Base-by-base conservation (phyloP, 2,329 filamentous ascomycete species). In the Aspergillus pseudoterreus region DNA sequence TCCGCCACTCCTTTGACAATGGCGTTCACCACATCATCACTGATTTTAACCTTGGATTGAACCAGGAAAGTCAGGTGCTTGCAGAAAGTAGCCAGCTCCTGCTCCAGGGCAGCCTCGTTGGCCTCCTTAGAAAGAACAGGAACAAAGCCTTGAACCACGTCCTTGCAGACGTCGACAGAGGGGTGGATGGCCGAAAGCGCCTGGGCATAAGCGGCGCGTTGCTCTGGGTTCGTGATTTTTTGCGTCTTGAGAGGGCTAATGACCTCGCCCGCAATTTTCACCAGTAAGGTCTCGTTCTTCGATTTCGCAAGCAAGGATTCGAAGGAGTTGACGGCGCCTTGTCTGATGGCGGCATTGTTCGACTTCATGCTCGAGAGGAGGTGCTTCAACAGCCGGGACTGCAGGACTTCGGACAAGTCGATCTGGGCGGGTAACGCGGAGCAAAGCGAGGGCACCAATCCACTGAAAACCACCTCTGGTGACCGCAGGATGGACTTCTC, bases 281-380 rank as follows among this genome's bases (percentile, higher is more conserved):
- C 79, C 39, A 95, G 72, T 4, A 78, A 70, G 3, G 75, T 68
- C 5, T 78, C 71, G 33, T 78, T 75, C 56, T 89, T 81, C 58
- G 83, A 88, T 59, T 81, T 80, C 39, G 74, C 69, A 27, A 89
- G 81, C n/a, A 92, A 76, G 9, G 82, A 80, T 57, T 81, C 79
- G 68, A 97, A 96, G 6, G 87, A 87, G 36, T 80, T 78, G 19
- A 92, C 73, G 8, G 89, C 88, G 21, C 90, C 91, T 55, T 82
- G 82, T 50, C 92, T 85, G 55, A 96, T 90, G 2, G 73, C 72
- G 12, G 82, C 75, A 68, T 96, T 97, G 64, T 88, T 92, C 1
- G 94, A 97, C 71, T 95, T 96, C 69, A 92, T 79, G 66, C 91
- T 96, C 38, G 90, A 85, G n/a, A 97, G 73, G 11, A 99, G 76